Percentiles rank a stretch among this genome's conserved stretches.
These are phyloP conservation scores for Nakazawaea sp. DNA, from an alignment of 805 yeast genomes.

Conservation along the genomic window DNA sequence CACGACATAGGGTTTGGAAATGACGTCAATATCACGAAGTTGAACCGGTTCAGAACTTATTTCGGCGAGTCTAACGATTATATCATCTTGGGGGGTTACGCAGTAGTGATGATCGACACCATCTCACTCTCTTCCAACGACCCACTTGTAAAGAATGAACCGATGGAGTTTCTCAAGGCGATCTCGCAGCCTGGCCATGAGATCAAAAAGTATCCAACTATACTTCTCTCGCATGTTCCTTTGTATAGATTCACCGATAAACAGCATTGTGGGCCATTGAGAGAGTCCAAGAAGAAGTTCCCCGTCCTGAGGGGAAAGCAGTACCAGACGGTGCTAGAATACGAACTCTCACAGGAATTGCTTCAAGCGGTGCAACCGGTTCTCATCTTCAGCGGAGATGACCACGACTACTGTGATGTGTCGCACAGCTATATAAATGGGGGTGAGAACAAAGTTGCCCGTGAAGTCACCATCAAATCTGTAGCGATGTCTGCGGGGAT, in stretches of 20 bases:
- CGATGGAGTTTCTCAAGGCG: slow-evolving; percentile 44
- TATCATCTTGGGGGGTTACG: slow-evolving; percentile 58
- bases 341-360: slow-evolving; percentile 50
- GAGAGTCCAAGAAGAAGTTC: slow-evolving; percentile 62
- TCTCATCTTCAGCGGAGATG: slow-evolving; percentile 84
- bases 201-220: slow-evolving; percentile 41
- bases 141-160: slow-evolving; percentile 34
- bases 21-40: slow-evolving; percentile 48
- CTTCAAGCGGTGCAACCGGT: slow-evolving; percentile 57
- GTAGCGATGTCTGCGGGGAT: slow-evolving; percentile 94
- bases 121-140: slow-evolving; percentile 61
- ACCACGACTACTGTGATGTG: slow-evolving; percentile 90
- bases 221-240: slow-evolving; percentile 85
- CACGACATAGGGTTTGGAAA: slow-evolving; percentile 95
- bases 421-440: slow-evolving; percentile 34
- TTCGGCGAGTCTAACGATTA: slow-evolving; percentile 68
- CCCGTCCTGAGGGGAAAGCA: slow-evolving; percentile 74
- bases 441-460: slow-evolving; percentile 26
- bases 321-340: slow-evolving; percentile 82
- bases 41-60: slow-evolving; percentile 55
- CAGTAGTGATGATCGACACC: slow-evolving; percentile 72
- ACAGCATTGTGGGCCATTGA: slow-evolving; percentile 57
- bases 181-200: slow-evolving; percentile 21
- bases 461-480: slow-evolving; percentile 84
- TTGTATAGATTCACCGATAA: slow-evolving; percentile 58